Evolutionary conservation across 1,139 yeast genomes (phyloP), one percentile per base, ranked within the genome.

Genomic region (Yamadazyma jaroonii): DNA sequence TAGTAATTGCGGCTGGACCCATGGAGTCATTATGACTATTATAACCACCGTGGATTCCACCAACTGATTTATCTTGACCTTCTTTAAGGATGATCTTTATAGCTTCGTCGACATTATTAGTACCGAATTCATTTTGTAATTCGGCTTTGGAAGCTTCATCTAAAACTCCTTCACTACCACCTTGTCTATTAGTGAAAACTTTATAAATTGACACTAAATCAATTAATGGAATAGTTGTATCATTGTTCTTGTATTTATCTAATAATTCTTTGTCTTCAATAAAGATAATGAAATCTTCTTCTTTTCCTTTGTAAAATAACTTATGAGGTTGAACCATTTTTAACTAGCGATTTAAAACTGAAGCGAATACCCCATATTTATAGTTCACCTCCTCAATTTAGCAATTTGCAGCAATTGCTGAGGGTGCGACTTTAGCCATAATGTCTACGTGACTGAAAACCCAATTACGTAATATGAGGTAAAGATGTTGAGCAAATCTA

Each of bases 81-180:
- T 75, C 65, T 31, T 59, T 61, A 44, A 85, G 55, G 37, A 85
- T 83, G 42, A 60, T 55, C 45, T 72, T 73, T 41, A 84, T 71
- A 22, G 75, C 70, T 32, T 70, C 74, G 45, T 77, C 83, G 3
- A 53, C 51, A 31, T 60, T 61, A 37, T 64, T 54, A 10, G 73
- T 66, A 29, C 88, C 89, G 49, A 86, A 86, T 50, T 85, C 90
- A 46, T 73, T 75, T 37, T 69, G 74, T 42, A 86, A 61, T 46
- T 81, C 83, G 14, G 67, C 62, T 41, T 77, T 73, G n/a, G 90
- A 81, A 2, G 94, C 95, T 52, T 78, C 81, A 42, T 82, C 88
- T 25, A 84, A 59, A 7, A 74, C 72, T 39, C 95, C 95, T 50
- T 79, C 86, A 3, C 77, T 64, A 25, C 95, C 95, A 34, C 85